These are phyloP conservation scores for Vanrija humicola DNA, from an alignment of 1,284 basidiomycete genomes.

Conservation along the genomic window DNA sequence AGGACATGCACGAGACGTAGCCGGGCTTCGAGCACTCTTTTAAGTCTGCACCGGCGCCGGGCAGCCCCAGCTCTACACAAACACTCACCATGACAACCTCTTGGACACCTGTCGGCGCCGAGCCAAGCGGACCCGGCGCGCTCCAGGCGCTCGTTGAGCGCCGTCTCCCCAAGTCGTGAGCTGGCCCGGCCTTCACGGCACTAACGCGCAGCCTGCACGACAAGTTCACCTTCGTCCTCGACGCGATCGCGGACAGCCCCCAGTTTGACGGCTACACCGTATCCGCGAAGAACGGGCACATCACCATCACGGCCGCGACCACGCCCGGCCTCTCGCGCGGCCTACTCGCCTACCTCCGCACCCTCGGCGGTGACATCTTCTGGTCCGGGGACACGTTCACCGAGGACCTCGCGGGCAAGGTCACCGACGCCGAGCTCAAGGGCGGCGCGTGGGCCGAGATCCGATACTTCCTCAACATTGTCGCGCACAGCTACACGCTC, in stretches of 20 bases:
- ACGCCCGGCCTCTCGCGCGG: conserved; percentile 14
- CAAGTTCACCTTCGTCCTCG: conserved; percentile 1
- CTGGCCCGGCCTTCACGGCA: not conserved
- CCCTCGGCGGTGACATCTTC: conserved; percentile 10
- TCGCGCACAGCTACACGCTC: conserved; percentile 52
- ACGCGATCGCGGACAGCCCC: not conserved
- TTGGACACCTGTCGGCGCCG: not conserved
- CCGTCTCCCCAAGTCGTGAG: conserved; percentile 1
- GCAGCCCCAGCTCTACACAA: too few relatives aligned
- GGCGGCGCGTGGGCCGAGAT: conserved; percentile 30
- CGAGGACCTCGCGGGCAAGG: not conserved
- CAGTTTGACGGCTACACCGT: conserved; percentile 1
- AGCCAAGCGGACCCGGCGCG: not conserved
- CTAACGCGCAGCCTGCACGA: conserved; percentile 2
- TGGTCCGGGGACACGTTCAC: conserved; percentile 17
- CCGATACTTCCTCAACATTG: conserved; percentile 44
- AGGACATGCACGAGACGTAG: too few relatives aligned
- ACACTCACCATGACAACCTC: too few relatives aligned
- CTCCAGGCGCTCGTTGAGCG: conserved; percentile 5
- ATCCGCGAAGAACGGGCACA: not conserved
- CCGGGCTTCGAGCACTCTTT: too few relatives aligned
- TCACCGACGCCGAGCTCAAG: not conserved
- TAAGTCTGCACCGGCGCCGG: too few relatives aligned
- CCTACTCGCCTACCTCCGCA: conserved; percentile 13
- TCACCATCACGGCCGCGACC: conserved; percentile 1